Percentiles rank a stretch among this genome's conserved stretches.
Evolutionary conservation across 148 eudicot genomes (phyloP).

Genomic region (Rhododendron molle): DNA sequence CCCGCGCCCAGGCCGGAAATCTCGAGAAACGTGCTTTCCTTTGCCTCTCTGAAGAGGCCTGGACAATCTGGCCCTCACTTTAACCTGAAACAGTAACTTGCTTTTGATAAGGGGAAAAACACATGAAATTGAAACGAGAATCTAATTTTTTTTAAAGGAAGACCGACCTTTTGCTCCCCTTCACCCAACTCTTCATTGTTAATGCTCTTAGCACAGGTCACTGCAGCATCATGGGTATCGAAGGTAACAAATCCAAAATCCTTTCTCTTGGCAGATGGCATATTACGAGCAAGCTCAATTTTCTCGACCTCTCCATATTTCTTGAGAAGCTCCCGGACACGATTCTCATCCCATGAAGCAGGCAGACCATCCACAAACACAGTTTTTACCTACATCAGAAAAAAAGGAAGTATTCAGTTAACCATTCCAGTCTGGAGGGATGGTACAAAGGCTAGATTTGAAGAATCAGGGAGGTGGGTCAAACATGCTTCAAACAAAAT

Average conservation of each 20-base stretch:
- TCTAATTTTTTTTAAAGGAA: slow-evolving; percentile 3
- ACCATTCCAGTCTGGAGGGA: not conserved
- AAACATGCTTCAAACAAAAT: not conserved
- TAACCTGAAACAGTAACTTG: slow-evolving; percentile 43
- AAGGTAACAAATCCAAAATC: slow-evolving; percentile 95
- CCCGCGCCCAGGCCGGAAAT: slow-evolving; percentile 45
- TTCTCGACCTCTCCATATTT: slow-evolving; percentile 74
- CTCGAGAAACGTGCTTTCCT: slow-evolving; percentile 62
- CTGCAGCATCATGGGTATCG: slow-evolving; percentile 88
- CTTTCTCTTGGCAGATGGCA: slow-evolving; percentile 96
- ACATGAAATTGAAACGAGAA: not conserved
- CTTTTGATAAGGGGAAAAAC: not conserved
- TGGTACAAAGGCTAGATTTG: not conserved
- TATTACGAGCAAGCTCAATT: slow-evolving; percentile 96
- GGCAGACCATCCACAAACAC: slow-evolving; percentile 90
- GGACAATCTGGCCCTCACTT: slow-evolving; percentile 89
- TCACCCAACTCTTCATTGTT: slow-evolving; percentile 92
- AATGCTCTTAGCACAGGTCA: slow-evolving; percentile 81
- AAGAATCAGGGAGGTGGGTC: not conserved
- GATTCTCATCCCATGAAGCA: slow-evolving; percentile 95
- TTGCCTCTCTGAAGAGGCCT: slow-evolving; percentile 88
- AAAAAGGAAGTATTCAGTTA: not conserved
- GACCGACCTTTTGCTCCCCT: slow-evolving; percentile 72
- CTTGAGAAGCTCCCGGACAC: slow-evolving; percentile 66
- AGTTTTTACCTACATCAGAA: slow-evolving; percentile 71